Base-by-base conservation (phyloP, 2,329 filamentous ascomycete genomes). In the Epichloe coenophiala region DNA sequence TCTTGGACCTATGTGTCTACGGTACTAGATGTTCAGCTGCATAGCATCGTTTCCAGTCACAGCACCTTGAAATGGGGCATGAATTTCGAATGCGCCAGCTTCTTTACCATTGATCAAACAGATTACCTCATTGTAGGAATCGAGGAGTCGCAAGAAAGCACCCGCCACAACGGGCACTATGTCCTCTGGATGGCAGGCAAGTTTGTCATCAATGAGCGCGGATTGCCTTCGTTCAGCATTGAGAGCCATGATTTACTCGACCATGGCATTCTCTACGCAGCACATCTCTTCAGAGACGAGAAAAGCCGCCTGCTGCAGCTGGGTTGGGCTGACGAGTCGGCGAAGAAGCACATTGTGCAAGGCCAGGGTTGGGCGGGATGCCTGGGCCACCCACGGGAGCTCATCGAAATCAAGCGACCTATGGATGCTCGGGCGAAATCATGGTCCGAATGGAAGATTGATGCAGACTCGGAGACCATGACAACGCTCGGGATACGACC, bases 41-140 rank as follows among this genome's bases (percentile, higher is more conserved):
- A 47, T 17, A n/a, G n/a, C n/a, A 36, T 40, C 17, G 46, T 57
- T 21, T 50, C 54, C 0, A 13, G 38, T 2, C 36, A 19, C 21
- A 57, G 46, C 38, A 11, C 36, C n/a, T 9, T 42, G 13, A 45
- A 13, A 15, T 55, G 49, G 47, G 55, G 53, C 33, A 48, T 55
- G 27, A 54, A 55, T 37, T 57, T 57, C 45, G 55, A 55, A 72
- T 57, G 55, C 42, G 55, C 53, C 36, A 54, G 51, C 49, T 57
- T 54, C 50, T 46, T 54, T 41, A 47, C 51, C 6, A 35, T 54
- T 4, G 50, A 19, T 19, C 11, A 52, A 4, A 52, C 48, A 2
- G 52, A 55, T 46, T 57, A 57, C 43, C 45, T 57, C 13, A 47
- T 57, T 9, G 44, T 54, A 3, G 55, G 55, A 1, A 45, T 57